Evolutionary conservation across 2,329 filamentous ascomycete genomes (phyloP).

Genomic region (Diaporthe ampelina): DNA sequence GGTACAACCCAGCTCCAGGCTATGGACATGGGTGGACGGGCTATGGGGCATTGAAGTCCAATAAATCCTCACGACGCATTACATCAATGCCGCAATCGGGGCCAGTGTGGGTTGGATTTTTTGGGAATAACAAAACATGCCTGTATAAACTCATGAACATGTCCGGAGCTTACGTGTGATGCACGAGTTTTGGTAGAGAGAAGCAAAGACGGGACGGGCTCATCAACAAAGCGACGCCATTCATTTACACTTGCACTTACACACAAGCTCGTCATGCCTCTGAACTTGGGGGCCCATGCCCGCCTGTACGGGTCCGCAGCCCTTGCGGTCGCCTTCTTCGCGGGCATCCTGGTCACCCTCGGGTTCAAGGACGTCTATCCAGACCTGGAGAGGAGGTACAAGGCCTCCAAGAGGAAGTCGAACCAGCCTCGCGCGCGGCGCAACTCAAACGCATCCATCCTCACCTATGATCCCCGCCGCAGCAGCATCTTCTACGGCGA

Average conservation of each 20-base stretch:
- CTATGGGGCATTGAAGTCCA: conserved; percentile 17
- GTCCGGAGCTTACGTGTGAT: neutral
- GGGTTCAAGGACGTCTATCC: conserved; percentile 86
- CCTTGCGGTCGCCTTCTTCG: conserved; percentile 79
- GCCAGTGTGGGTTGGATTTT: neutral
- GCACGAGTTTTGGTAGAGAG: neutral
- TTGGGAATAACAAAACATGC: conserved; percentile 7
- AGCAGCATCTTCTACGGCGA: conserved; percentile 61
- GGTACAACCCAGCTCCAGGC: neutral
- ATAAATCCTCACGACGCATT: conserved; percentile 29
- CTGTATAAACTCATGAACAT: neutral
- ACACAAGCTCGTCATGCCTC: conserved; percentile 61
- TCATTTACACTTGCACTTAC: conserved; percentile 8
- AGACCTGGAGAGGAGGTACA: conserved; percentile 77
- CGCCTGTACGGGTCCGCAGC: conserved; percentile 75
- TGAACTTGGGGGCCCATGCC: conserved; percentile 65
- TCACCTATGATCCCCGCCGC: conserved; percentile 47
- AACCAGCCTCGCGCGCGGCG: conserved; percentile 40
- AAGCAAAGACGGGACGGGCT: neutral
- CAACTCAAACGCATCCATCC: conserved; percentile 42
- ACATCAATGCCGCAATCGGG: conserved; percentile 33
- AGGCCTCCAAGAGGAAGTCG: conserved; percentile 51
- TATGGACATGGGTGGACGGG: neutral
- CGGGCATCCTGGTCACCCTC: conserved; percentile 81
- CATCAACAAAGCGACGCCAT: conserved; percentile 16